Evolutionary conservation across 441 rosid genomes (phyloP), one percentile per base, ranked within the genome.

Genomic region (Corymbia calophylla): DNA sequence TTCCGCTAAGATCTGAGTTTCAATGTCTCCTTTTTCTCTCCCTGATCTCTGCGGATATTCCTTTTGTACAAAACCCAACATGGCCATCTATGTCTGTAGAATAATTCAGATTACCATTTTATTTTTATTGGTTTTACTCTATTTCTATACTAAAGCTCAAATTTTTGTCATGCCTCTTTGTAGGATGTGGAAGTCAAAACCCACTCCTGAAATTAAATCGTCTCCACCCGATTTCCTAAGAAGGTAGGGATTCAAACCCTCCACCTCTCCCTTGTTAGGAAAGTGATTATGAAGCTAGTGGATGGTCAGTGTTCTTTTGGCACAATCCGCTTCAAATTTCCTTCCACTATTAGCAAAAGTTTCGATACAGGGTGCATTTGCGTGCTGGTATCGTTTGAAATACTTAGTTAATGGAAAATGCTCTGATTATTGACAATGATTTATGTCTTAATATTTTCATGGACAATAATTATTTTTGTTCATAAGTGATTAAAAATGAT

Each of bases 1-100:
- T 90, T 96, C 91, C 93, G 92, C 31, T 93, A 91, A 95, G 90
- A 47, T 31, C 53, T 73, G 17, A 39, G 51, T 39, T 73, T 73
- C 51, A 8, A 7, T 23, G 39, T 39, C n/a, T 23, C 51, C 84
- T 73, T 73, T 73, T 73, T 23, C 84, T 73, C 84, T 73, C n/a
- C 84, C 51, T 44, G 29, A 39, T 73, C 84, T 39, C 51, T 23
- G 29, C n/a, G n/a, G 84, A 73, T 49, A 73, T 23, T 47, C n/a
- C 23, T 39, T 73, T 2, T 73, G 82, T 73, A 73, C 51, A 23
- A 3, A 73, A 21, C 82, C 4, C 15, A 8, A 39, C 82, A 39
- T 15, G 14, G 12, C 82, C 49, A 39, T 9, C 3, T 21, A 11
- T 73, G 51, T 73, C 23, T 39, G 39, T 23, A 73, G 84, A 73